Evolutionary conservation across 1,284 basidiomycete genomes (phyloP), one percentile per base, ranked within the genome.

Genomic region (Leccinum solheimii): DNA sequence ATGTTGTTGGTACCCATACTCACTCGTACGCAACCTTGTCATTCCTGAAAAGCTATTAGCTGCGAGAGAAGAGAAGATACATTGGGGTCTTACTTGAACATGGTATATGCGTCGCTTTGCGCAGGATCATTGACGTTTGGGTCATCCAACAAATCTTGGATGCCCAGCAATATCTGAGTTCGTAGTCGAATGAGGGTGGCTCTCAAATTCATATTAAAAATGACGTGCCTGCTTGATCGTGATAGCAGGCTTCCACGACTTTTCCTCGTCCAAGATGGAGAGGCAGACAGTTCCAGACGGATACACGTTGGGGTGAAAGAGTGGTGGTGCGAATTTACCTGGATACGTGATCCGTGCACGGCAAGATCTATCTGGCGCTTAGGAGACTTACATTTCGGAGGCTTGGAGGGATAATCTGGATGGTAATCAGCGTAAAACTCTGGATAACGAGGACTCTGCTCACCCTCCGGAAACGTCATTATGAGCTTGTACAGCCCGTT

Each of bases 251-350:
- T 98, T 98, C 97, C 97, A 99, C 5, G 90, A 91, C 78, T 99
- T 99, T 78, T 99, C 97, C 75, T 99, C 97, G 74, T 99, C 97
- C 45, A 99, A 79, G 73, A 99, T 99, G 14, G 95, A 98, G 23
- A 99, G 83, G 75, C 97, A 99, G 56, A 99, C 96, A 21, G 97
- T 99, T 27, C 97, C 97, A 16, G 95, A 98, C 0, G 97, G 97
- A 76, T 98, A 99, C 58, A 99, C 95, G 75, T 99, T 99, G 30
- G 97, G 97, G 76, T 99, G 97, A 80, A 98, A 99, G 56, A 98
- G 81, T 30, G 97, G 92, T 2, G 97, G 97, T 1, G 88, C 84
- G 79, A 99, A 99, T 86, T 98, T 98, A 82, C 95, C 95, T 97
- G 75, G 49, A 60, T 61, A 34, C 34, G 43, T 13, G 26, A 59